These are phyloP conservation scores for Mortierella sp. DNA, from an alignment of 371 early-diverging fungal genomes.

Conservation along the genomic window DNA sequence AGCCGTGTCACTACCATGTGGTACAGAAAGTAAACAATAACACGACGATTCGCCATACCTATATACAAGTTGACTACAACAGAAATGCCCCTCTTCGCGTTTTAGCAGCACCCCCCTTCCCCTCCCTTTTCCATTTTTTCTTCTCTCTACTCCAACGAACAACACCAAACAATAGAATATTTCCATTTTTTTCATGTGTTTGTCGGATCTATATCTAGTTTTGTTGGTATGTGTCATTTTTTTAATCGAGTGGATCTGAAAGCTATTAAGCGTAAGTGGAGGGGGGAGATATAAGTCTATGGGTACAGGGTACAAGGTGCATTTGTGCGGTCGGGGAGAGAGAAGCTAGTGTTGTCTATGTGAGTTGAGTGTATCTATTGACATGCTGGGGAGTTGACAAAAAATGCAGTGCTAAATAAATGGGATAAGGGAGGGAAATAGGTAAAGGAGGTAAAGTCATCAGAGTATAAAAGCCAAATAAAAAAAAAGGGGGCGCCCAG, in stretches of 20 bases:
- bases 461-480: neutral
- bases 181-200: neutral
- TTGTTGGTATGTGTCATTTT: neutral
- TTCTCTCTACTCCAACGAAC: constrained; percentile 2
- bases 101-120: neutral
- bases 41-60: neutral
- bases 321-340: neutral
- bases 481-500: neutral
- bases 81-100: neutral
- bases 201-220: no score
- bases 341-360: neutral
- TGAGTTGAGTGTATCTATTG: constrained; percentile 4
- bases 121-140: neutral
- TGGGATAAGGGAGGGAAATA: no score
- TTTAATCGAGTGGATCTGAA: neutral
- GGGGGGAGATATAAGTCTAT: neutral
- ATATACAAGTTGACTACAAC: neutral
- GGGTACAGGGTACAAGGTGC: constrained; percentile 4
- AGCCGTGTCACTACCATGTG: constrained; percentile 61
- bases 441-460: neutral
- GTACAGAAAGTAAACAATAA: constrained; percentile 58
- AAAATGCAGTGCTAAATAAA: neutral
- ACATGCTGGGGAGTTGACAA: neutral
- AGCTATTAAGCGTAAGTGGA: neutral
- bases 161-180: neutral